A percentile compares a stretch with the other conserved stretches of the same genome.
Evolutionary conservation across 805 yeast species (phyloP).

Genomic region (Candida schatavii): DNA sequence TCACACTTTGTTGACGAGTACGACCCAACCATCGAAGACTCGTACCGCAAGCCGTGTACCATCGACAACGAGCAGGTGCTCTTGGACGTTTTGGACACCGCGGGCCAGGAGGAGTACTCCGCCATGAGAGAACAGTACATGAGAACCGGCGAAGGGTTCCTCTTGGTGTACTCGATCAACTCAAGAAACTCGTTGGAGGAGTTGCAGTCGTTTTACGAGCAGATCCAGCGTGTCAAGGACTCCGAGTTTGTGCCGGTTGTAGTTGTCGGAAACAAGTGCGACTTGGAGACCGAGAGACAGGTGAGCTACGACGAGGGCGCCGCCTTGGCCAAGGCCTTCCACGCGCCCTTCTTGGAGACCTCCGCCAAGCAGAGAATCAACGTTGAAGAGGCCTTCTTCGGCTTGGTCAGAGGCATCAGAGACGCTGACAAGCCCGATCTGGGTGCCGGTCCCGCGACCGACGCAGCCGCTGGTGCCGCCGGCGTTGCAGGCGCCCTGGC

Average conservation of each 20-base stretch:
- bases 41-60: conserved; percentile 82
- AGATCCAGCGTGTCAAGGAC: conserved; percentile 75
- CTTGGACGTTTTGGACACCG: conserved; percentile 89
- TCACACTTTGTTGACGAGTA: conserved; percentile 95
- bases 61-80: conserved; percentile 77
- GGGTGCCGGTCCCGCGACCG: conserved; percentile 2
- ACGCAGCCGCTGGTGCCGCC: conserved; percentile 6
- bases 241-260: conserved; percentile 70
- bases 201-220: conserved; percentile 72
- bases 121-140: conserved; percentile 86
- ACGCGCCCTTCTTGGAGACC: conserved; percentile 82
- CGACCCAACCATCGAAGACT: conserved; percentile 96
- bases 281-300: conserved; percentile 72
- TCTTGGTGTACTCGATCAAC: conserved; percentile 85
- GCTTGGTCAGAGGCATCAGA: conserved; percentile 58
- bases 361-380: conserved; percentile 89
- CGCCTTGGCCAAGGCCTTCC: conserved; percentile 60
- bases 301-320: conserved; percentile 66
- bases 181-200: conserved; percentile 84
- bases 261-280: conserved; percentile 78
- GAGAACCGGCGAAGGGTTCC: conserved; percentile 94
- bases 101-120: conserved; percentile 96
- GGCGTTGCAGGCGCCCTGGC: conserved; percentile 6
- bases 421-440: conserved; percentile 12
- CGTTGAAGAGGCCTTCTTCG: conserved; percentile 81